Base-by-base conservation (phyloP, 2,329 filamentous ascomycete species). In the Diaporthe sp. region DNA sequence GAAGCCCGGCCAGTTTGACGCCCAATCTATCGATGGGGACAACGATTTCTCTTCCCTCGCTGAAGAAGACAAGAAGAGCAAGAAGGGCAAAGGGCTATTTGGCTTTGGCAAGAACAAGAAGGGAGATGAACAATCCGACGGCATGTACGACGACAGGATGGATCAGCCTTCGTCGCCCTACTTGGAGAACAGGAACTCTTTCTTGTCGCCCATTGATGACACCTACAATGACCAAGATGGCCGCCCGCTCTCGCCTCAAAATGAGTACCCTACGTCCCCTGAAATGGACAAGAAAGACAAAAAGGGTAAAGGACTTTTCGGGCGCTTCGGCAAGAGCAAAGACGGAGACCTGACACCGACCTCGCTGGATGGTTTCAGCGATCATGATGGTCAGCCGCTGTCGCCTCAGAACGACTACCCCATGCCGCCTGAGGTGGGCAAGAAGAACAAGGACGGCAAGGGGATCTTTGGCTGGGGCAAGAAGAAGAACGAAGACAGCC, bases 211-310 rank as follows among this genome's bases (percentile, higher is more conserved):
- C 17, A 8, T 12, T 7, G 60, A 64, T 47, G 40, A 64, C 25
- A 30, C 22, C 17, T 64, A 33, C 58, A 64, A 42, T 25, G 58
- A 64, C 17, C 40, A 45, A n/a, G 3, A 64, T 28, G 25, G n/a
- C 9, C 30, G 45, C 5, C 33, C 45, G 15, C 35, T 30, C 17
- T 71, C 69, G 8, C 69, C 69, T 40, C 55, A 42, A 7, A n/a
- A 5, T 0, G 69, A 61, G 13, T 38, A 15, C 17, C 35, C 69
- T 22, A 4, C 30, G 4, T 33, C 35, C 2, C 35, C 55, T 12
- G 69, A 61, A 10, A 38, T 35, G 12, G 55, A 38, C 10, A 61
- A 71, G 69, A 71, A 61, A 13, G 45, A 71, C 45, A 71, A 52
- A n/a, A 71, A 71, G 33, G 55, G 55, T 55, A 71, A 30, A 9